phyloP scores from a whole-genome alignment of 352 stramenopile genomes.

The Globisporangium takayamanum region DNA sequence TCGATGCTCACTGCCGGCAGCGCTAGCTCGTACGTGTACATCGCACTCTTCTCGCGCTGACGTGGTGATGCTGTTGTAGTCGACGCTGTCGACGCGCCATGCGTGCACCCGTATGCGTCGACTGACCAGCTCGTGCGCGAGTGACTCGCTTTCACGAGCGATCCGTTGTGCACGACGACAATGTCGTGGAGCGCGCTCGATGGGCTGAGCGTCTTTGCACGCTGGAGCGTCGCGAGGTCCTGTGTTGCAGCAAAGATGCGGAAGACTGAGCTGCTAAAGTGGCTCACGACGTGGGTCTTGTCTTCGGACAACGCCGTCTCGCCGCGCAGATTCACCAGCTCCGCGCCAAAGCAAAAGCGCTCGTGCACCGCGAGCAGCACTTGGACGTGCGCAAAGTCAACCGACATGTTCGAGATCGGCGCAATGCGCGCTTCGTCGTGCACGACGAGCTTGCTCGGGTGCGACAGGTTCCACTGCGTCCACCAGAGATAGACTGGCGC shows the following conservation, averaged over 20 bases:
- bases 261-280: slow-evolving; percentile 21
- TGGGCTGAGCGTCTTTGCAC: slow-evolving; percentile 14
- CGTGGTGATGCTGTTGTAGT: not conserved
- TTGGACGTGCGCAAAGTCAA: slow-evolving; percentile 40
- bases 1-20: slow-evolving; percentile 45
- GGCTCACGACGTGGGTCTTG: slow-evolving; percentile 24
- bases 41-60: slow-evolving; percentile 31
- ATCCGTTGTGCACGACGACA: slow-evolving; percentile 23
- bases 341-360: slow-evolving; percentile 48
- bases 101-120: slow-evolving; percentile 38
- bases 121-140: slow-evolving; percentile 43
- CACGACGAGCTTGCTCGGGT: slow-evolving; percentile 50
- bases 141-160: slow-evolving; percentile 38
- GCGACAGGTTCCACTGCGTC: slow-evolving; percentile 71
- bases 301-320: slow-evolving; percentile 25
- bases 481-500: slow-evolving; percentile 80
- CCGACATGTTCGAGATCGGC: slow-evolving; percentile 53
- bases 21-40: slow-evolving; percentile 61
- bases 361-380: slow-evolving; percentile 55
- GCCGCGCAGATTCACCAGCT: slow-evolving; percentile 28
- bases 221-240: slow-evolving; percentile 25
- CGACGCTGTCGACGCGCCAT: slow-evolving; percentile 8
- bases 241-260: slow-evolving; percentile 34
- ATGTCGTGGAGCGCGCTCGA: slow-evolving; percentile 35
- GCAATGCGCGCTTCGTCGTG: slow-evolving; percentile 48